phyloP scores from a whole-genome alignment of 768 basidiomycete genomes.

The Xanthoconium purpureum region DNA sequence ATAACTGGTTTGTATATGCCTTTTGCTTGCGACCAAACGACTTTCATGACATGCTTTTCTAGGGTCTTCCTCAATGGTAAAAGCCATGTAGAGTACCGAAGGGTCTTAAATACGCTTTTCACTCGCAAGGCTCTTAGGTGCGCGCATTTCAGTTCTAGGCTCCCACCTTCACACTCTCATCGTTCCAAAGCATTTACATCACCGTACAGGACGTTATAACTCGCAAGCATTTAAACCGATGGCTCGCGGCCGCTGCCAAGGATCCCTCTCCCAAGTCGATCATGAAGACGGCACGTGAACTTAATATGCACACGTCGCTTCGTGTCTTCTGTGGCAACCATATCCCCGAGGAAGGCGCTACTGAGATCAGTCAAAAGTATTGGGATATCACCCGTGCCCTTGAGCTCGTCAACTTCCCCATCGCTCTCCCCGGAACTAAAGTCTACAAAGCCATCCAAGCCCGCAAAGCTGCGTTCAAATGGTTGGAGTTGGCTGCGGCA shows the following conservation, averaged over 20 bases:
- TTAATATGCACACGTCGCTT: slow-evolving; percentile 98
- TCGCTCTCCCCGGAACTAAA: slow-evolving; percentile 94
- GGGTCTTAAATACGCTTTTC: slow-evolving; percentile 85
- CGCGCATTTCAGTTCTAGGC: slow-evolving; percentile 16
- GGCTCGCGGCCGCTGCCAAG: slow-evolving; percentile 60
- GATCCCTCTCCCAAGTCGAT: slow-evolving; percentile 52
- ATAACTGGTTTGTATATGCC: slow-evolving; percentile 71
- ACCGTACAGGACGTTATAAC: slow-evolving; percentile 79
- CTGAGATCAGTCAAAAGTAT: slow-evolving; percentile 88
- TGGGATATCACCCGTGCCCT: slow-evolving; percentile 95
- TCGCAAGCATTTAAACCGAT: slow-evolving; percentile 68
- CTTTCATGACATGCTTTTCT: neutral
- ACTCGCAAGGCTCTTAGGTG: slow-evolving; percentile 92
- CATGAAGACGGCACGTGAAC: slow-evolving; percentile 88
- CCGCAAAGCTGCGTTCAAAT: slow-evolving; percentile 78
- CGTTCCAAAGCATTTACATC: slow-evolving; percentile 65
- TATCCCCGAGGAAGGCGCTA: slow-evolving; percentile 73
- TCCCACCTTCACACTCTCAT: neutral
- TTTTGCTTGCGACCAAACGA: neutral
- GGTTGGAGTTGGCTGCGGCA: slow-evolving; percentile 75
- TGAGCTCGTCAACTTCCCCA: slow-evolving; percentile 97
- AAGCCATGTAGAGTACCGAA: slow-evolving; percentile 89
- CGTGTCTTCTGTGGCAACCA: slow-evolving; percentile 93
- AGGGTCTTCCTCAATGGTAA: slow-evolving; percentile 99
- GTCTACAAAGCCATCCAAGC: slow-evolving; percentile 91